Base-by-base conservation (phyloP, 306 rosid genomes). In the Psophocarpus tetragonolobus region DNA sequence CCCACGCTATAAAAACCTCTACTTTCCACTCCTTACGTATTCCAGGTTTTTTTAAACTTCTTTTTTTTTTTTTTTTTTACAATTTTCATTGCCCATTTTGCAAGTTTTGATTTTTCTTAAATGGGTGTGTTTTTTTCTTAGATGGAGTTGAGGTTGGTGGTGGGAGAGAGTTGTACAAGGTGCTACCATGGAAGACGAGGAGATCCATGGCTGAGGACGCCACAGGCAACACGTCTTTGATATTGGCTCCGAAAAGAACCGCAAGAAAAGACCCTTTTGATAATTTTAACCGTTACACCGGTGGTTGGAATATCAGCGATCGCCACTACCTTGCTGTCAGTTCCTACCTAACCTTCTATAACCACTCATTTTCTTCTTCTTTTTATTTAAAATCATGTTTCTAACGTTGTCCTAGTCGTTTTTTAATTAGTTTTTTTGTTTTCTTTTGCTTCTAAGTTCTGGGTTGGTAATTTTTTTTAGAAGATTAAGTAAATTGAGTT, bases 281-380 rank as follows among this genome's bases (percentile, higher is more conserved):
- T 29, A 5, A 67, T 45, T 87, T 87, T 14, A 84, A 88, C 29
- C 84, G 30, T 51, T 95, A 95, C 84, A 82, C 66, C 48, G 99
- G 99, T 35, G 99, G 97, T 78, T 95, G 97, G 97, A 91, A 95
- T 58, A 90, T 95, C 82, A 91, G 83, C 78, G 75, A 90, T 65
- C 0, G 21, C 4, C 94, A 95, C 85, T 95, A 95, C 71, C 86
- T 90, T 87, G 89, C 92, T 8, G 99, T 92, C 75, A 88, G 90
- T 84, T 50, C 50, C 29, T 42, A 44, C 71, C 73, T 58, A 53
- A 54, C 61, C 68, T 30, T 47, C 27, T 41, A 50, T 58, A 39
- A 9, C 15, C 72, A 65, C 41, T 67, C 30, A 27, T 71, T 17
- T 23, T 14, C 17, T 61, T 61, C 15, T 45, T 63, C 27, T 18